Conservation (phyloP, 352 stramenopile species). For the Pythium graminicola region DNA sequence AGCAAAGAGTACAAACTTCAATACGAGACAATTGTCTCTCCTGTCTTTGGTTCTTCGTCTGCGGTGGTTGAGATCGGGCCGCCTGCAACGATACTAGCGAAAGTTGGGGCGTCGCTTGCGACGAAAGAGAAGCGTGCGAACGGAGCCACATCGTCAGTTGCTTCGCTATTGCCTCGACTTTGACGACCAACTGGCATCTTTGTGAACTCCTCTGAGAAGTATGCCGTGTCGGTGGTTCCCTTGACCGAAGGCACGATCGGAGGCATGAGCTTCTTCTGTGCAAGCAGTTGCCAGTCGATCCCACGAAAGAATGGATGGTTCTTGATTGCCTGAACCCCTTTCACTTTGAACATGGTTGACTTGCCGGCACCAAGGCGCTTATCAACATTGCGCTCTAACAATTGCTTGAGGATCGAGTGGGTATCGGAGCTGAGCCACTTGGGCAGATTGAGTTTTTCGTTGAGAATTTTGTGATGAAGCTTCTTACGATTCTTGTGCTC, state of each 20-base stretch:
- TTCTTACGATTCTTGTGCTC: slow-evolving; percentile 62
- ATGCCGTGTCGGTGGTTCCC: slow-evolving; percentile 86
- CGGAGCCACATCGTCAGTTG: slow-evolving; percentile 37
- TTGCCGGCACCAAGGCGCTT: slow-evolving; percentile 92
- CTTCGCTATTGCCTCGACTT: slow-evolving; percentile 36
- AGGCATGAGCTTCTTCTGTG: slow-evolving; percentile 84
- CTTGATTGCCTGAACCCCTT: slow-evolving; percentile 94
- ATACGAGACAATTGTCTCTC: not conserved
- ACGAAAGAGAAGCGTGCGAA: slow-evolving; percentile 76
- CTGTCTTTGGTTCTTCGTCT: not conserved
- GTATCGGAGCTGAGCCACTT: slow-evolving; percentile 79
- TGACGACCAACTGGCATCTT: slow-evolving; percentile 52
- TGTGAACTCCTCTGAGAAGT: slow-evolving; percentile 94
- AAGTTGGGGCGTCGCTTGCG: slow-evolving; percentile 48
- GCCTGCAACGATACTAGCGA: slow-evolving; percentile 39
- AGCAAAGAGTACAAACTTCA: slow-evolving; percentile 7
- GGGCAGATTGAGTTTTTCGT: slow-evolving; percentile 60
- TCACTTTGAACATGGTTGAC: slow-evolving; percentile 97
- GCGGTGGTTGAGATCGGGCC: not conserved
- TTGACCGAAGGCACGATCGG: slow-evolving; percentile 86
- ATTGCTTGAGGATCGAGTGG: slow-evolving; percentile 92
- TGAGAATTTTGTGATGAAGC: slow-evolving; percentile 73
- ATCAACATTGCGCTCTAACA: slow-evolving; percentile 95
- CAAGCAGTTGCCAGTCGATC: slow-evolving; percentile 92
- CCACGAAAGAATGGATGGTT: slow-evolving; percentile 91